Base-by-base conservation (phyloP, 192 early-diverging fungal genomes). In the Coemansia guatemalensis region DNA sequence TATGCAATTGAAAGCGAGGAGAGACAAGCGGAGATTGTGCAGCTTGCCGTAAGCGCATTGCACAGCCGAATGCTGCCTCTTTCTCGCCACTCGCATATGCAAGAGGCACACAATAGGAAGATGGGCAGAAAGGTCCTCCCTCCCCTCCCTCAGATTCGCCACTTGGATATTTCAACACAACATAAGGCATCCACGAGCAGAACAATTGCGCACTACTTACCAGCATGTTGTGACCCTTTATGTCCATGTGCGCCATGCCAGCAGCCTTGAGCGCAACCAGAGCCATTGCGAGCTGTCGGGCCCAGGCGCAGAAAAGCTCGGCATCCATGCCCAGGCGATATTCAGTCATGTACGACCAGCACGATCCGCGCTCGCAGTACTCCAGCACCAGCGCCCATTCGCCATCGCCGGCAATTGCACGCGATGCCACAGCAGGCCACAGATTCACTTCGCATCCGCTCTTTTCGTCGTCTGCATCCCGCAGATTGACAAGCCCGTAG, bases 151-250 rank as follows among this genome's bases (percentile, higher is more conserved):
- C 29, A 30, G 57, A 23, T 25, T 35, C 23, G 57, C 57, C 57
- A 54, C 64, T 47, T 20, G 21, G 47, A 21, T 48, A 2, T 20
- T 4, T 49, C n/a, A 3, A 11, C 48, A 53, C 26, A 27, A 14
- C n/a, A n/a, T 53, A 44, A 44, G 39, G 1, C 0, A 44, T 44
- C 17, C n/a, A n/a, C 14, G 39, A 44, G 39, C 1, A 44, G 39
- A 44, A 44, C 39, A 44, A 44, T 44, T 44, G 39, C 39, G 21
- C n/a, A 9, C 9, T 11, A 64, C 73, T 75, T 75, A 72, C 70
- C 66, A 87, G 62, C 48, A 87, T 74, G 57, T 87, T 87, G 64
- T 87, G 86, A 14, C 73, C 78, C 64, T 87, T 87, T 50, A 87
- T 84, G 49, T 87, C 86, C 53, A 83, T 81, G 64, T 87, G 86